A percentile compares a stretch with the other conserved stretches of the same genome.
These are phyloP conservation scores for Dalbergia cultrata DNA, from an alignment of 306 rosid species.

Conservation along the genomic window DNA sequence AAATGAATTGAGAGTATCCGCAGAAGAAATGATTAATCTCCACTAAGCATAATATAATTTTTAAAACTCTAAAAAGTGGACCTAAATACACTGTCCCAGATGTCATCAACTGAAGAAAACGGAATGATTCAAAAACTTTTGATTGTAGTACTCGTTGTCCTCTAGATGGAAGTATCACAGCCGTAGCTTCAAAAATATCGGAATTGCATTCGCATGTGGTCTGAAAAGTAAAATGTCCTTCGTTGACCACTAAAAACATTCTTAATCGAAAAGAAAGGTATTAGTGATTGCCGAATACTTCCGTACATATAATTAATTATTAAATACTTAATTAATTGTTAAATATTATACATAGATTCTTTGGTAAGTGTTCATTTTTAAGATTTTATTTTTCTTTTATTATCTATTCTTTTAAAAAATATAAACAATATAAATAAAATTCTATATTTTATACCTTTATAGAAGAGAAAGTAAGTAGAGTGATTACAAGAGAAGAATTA, in stretches of 20 bases:
- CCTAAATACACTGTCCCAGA: conserved; percentile 3
- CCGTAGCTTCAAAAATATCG: conserved; percentile 32
- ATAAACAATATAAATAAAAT: too few species aligned
- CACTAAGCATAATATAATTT: not conserved
- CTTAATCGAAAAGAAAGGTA: conserved; percentile 29
- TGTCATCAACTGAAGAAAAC: conserved; percentile 33
- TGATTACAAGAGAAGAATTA: too few species aligned
- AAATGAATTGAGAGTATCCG: too few species aligned
- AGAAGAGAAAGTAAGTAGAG: too few species aligned
- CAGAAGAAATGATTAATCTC: too few species aligned
- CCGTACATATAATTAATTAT: too few species aligned
- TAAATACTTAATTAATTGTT: too few species aligned
- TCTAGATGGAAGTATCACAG: not conserved
- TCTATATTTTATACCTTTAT: too few species aligned
- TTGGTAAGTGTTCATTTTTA: too few species aligned
- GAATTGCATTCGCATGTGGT: conserved; percentile 5
- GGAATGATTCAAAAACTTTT: not conserved
- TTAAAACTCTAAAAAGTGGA: not conserved
- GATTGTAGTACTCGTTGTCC: conserved; percentile 14
- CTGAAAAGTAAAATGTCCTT: not conserved
- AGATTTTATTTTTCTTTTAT: too few species aligned
- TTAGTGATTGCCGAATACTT: not conserved
- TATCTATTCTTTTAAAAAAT: too few species aligned
- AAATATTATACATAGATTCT: too few species aligned
- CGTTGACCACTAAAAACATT: not conserved